A percentile compares a stretch with the other conserved stretches of the same genome.
Evolutionary conservation across 495 filamentous ascomycete species (phyloP).

Genomic region (Aspergillus panamensis): DNA sequence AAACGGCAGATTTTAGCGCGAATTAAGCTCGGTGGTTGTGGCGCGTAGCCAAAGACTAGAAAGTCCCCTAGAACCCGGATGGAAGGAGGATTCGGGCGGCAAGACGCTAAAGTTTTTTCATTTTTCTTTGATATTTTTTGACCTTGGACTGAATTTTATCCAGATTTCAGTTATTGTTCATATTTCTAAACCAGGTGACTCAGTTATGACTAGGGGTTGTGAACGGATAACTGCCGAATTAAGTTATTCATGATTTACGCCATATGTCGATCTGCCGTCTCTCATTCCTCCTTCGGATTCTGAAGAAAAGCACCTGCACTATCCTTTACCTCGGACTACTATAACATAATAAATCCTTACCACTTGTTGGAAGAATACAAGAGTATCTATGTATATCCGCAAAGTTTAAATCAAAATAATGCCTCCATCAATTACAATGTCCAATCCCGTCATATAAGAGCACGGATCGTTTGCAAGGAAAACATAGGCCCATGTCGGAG

Average conservation of each 20-base stretch:
- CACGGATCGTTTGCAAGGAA: neutral
- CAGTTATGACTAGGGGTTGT: neutral
- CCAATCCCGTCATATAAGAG: constrained; percentile 3
- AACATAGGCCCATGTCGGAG: neutral
- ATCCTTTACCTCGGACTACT: too few species aligned
- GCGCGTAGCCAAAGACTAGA: neutral
- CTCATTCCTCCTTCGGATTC: neutral
- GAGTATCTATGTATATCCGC: neutral
- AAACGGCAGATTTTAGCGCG: too few species aligned
- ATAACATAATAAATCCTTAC: too few species aligned
- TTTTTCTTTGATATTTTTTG: too few species aligned
- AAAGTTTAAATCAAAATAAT: neutral
- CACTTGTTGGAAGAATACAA: neutral
- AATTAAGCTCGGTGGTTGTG: neutral
- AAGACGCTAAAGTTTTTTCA: neutral
- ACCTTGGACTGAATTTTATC: too few species aligned
- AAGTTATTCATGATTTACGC: neutral
- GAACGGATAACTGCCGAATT: too few species aligned
- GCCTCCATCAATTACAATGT: neutral
- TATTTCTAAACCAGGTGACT: neutral
- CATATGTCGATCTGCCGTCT: neutral
- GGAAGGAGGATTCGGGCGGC: neutral
- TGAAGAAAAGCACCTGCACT: neutral
- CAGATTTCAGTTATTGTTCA: neutral
- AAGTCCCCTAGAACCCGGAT: too few species aligned